phyloP scores from a whole-genome alignment of 768 basidiomycete species.

The Lactifluus piperatus region DNA sequence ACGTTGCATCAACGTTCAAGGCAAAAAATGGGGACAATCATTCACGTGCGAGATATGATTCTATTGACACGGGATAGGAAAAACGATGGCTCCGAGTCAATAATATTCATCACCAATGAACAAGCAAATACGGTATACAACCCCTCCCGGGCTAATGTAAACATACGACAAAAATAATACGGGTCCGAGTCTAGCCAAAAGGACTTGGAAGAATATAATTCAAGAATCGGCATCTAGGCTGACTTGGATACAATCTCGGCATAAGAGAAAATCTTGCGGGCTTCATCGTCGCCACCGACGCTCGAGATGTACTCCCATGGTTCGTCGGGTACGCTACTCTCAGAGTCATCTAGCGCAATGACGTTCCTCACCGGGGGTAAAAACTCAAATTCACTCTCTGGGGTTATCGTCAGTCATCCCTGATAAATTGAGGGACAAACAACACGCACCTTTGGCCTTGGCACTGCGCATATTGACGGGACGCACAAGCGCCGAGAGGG shows the following conservation, averaged over 20 bases:
- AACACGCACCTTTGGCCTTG: conserved; percentile 34
- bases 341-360: conserved; percentile 47
- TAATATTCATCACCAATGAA: not conserved
- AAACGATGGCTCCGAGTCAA: not conserved
- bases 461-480: conserved; percentile 16
- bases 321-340: conserved; percentile 39
- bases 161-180: not conserved
- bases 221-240: conserved; percentile 15
- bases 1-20: too few relatives aligned
- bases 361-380: conserved; percentile 46
- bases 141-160: conserved; percentile 1
- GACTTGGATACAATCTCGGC: conserved; percentile 29
- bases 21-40: not conserved
- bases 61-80: conserved; percentile 7
- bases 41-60: conserved; percentile 2
- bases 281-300: conserved; percentile 32
- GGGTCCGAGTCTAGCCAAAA: not conserved
- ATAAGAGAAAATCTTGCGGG: conserved; percentile 31
- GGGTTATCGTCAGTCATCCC: not conserved
- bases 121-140: conserved; percentile 9
- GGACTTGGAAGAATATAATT: not conserved
- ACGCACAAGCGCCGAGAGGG: conserved; percentile 23
- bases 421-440: too few relatives aligned
- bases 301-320: conserved; percentile 49
- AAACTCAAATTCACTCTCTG: conserved; percentile 49